Base-by-base conservation (phyloP, 345 rosid species). In the Angophora floribunda region DNA sequence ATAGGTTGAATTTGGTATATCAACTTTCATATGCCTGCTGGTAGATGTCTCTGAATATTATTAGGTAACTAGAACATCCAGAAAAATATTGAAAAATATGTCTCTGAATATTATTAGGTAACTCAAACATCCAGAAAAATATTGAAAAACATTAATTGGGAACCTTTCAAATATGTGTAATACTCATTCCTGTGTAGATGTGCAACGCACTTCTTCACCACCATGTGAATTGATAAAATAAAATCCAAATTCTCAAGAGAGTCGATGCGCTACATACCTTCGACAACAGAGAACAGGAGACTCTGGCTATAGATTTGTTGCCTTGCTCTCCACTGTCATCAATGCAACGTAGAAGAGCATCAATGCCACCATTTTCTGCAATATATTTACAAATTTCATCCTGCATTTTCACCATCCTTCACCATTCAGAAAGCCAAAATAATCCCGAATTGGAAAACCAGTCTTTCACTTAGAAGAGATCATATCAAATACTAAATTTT, bases 341-440 rank as follows among this genome's bases (percentile, higher is more conserved):
- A 89, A 97, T 94, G 85, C 97, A 94, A 86, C 55, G 90, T 86
- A 98, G 97, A 90, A 95, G 93, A 30, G 91, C 94, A 90, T 96
- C 96, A 52, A 98, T 95, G 87, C 99, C 99, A 57, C 99, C 99
- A 90, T 86, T 92, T 89, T 97, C 98, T 51, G 99, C 99, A 70
- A 98, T 95, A 87, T 95, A 95, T 92, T 94, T 96, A 88, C 98
- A 96, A 89, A 96, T 97, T 89, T 92, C 96, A 90, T 96, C 97
- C 97, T 96, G 95, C 85, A 86, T 59, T 88, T 88, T 26, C 63
- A 11, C 32, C 32, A 87, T 17, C 28, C 52, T n/a, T 51, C 51
- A 36, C 67, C 50, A 24, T n/a, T 79, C 26, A 63, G 79, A 50
- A 28, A 51, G 49, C 50, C 10, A 13, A 26, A 26, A 52, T 45